Conservation (phyloP, 2,329 filamentous ascomycete genomes). For the Aspergillus puulaauensis region DNA sequence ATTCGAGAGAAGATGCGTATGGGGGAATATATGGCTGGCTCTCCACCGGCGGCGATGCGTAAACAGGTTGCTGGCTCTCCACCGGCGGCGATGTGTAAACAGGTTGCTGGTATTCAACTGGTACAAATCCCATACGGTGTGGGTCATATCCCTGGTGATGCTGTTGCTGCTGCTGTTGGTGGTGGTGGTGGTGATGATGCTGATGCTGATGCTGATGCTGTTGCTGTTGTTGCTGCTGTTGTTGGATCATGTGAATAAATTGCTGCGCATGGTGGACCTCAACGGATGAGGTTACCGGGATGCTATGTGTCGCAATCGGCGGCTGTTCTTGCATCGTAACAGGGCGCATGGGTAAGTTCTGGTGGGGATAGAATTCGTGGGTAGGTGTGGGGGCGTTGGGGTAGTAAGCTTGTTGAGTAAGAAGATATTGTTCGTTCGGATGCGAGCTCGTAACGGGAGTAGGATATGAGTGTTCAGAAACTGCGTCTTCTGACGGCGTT, state of each 20-base stretch:
- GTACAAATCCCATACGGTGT: constrained; percentile 31
- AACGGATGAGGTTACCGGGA: constrained; percentile 31
- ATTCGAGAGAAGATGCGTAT: constrained; percentile 33
- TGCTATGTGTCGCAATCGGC: constrained; percentile 30
- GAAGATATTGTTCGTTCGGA: constrained; percentile 35
- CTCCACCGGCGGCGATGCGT: constrained; percentile 29
- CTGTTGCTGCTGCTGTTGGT: not conserved
- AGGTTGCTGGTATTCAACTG: constrained; percentile 29
- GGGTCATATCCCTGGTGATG: constrained; percentile 34
- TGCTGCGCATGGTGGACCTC: constrained; percentile 31
- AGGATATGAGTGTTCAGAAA: constrained; percentile 38
- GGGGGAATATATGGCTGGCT: constrained; percentile 33
- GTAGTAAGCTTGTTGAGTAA: constrained; percentile 38
- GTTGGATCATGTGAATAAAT: constrained; percentile 34
- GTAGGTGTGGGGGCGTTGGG: constrained; percentile 32
- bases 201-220: not conserved
- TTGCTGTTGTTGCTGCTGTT: constrained; percentile 10
- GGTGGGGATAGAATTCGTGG: constrained; percentile 39
- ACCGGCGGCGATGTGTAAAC: constrained; percentile 30
- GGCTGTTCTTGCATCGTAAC: constrained; percentile 31
- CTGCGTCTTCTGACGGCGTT: constrained; percentile 36
- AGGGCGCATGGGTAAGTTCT: constrained; percentile 31
- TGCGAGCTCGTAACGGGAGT: constrained; percentile 29
- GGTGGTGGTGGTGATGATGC: constrained; percentile 21
- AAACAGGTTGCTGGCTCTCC: constrained; percentile 27